Evolutionary conservation across 805 yeast genomes (phyloP), one percentile per base, ranked within the genome.

Genomic region (Ogataea trehaloabstinens): DNA sequence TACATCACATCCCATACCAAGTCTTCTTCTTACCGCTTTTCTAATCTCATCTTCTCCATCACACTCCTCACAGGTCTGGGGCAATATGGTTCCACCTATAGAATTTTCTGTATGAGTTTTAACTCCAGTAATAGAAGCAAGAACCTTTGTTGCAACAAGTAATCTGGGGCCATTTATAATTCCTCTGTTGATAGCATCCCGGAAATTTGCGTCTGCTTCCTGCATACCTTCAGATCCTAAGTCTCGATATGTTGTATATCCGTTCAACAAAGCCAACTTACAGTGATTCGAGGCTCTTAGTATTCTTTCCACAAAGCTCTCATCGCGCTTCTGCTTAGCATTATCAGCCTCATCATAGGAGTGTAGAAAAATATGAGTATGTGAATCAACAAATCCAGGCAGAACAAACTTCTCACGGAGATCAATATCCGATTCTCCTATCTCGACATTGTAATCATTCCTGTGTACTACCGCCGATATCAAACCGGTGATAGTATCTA

Each of bases 381-480:
- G 61, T 2, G 61, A 52, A 35, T 56, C 61, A n/a, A 56, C 61
- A 35, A 54, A 46, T 2, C 61, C 61, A 1, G 59, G 59, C 8
- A 56, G 28, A 5, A 51, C 58, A 28, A 35, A 34, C 34, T 52
- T 53, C 15, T 49, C 55, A 17, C 56, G 36, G 5, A 56, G 33
- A 37, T 56, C 61, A 5, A 56, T 31, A 36, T 56, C 59, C n/a
- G 35, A 18, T 0, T 27, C 40, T 6, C 13, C 36, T 3, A 48
- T 12, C 5, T 21, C 37, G 11, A 27, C 37, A 4, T 34, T 40
- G 5, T n/a, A n/a, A n/a, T 24, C 16, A 1, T 37, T 32, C 20
- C 57, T 32, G 13, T 40, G n/a, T 1, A 38, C n/a, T 1, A 44
- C 34, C 20, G 45, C 44, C 6, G 29, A 34, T 10, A 56, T 51